phyloP scores from a whole-genome alignment of 257 asterid genomes.

The Jaltomata sinuosa region DNA sequence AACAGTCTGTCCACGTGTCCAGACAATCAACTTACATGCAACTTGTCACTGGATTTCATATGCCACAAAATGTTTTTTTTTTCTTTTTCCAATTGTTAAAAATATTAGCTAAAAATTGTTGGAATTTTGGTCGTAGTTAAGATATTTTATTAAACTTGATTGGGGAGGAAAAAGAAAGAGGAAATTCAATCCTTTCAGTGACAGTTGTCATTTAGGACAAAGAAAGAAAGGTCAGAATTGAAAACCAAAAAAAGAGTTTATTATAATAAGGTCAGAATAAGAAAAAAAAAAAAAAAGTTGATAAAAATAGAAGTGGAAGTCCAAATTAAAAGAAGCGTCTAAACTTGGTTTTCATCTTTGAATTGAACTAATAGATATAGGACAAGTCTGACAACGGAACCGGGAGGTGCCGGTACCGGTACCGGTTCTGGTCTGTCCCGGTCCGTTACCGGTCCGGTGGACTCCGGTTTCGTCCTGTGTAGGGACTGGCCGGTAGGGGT shows the following conservation, averaged over 20 bases:
- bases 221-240: neutral
- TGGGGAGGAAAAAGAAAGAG: neutral
- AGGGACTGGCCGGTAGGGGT: no score
- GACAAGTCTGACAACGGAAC: no score
- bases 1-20: conserved; percentile 56
- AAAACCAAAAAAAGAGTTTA: neutral
- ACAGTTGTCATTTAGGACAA: conserved; percentile 30
- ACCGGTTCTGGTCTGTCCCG: no score
- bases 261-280: neutral
- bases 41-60: neutral
- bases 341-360: neutral
- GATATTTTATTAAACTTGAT: neutral
- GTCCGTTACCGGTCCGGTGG: no score
- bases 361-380: neutral
- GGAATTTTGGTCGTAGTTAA: neutral
- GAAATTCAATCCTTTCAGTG: neutral
- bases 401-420: no score
- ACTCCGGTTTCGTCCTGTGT: no score
- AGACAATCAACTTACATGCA: conserved; percentile 15
- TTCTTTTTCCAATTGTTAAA: neutral
- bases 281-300: neutral
- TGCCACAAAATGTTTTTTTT: neutral
- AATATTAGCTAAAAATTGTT: neutral
- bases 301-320: neutral
- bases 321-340: neutral